Conservation (phyloP, 306 rosid genomes). For the Prinsepia uniflora region DNA sequence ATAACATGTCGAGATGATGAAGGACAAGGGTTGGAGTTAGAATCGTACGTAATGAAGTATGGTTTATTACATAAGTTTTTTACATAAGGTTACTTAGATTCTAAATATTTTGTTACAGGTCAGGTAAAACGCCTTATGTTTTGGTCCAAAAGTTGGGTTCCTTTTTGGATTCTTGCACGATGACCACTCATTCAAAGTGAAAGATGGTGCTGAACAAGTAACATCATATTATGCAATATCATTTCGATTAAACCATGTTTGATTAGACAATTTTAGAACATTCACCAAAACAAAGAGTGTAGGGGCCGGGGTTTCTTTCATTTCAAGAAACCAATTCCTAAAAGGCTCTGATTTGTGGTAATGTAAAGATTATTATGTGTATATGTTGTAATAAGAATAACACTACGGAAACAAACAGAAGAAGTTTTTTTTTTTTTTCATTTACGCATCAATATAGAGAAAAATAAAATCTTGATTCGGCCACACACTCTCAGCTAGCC, state of each 20-base stretch:
- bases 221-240: not conserved
- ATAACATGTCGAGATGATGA: constrained; percentile 55
- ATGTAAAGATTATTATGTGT: no score
- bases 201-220: constrained; percentile 9
- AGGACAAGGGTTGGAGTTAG: constrained; percentile 33
- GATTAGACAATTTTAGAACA: constrained; percentile 36
- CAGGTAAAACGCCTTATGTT: constrained; percentile 36
- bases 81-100: not conserved
- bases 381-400: no score
- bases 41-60: constrained; percentile 20
- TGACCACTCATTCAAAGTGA: constrained; percentile 14
- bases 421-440: no score
- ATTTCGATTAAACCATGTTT: constrained; percentile 27
- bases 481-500: no score
- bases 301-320: constrained; percentile 17
- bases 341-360: constrained; percentile 25
- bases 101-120: constrained; percentile 23
- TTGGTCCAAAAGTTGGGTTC: constrained; percentile 40
- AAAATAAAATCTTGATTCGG: no score
- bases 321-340: constrained; percentile 25
- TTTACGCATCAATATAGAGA: no score
- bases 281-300: not conserved
- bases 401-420: no score
- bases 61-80: not conserved
- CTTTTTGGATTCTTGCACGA: constrained; percentile 17